phyloP scores from a whole-genome alignment of 1,284 basidiomycete genomes.

The Polyporus tsugae region DNA sequence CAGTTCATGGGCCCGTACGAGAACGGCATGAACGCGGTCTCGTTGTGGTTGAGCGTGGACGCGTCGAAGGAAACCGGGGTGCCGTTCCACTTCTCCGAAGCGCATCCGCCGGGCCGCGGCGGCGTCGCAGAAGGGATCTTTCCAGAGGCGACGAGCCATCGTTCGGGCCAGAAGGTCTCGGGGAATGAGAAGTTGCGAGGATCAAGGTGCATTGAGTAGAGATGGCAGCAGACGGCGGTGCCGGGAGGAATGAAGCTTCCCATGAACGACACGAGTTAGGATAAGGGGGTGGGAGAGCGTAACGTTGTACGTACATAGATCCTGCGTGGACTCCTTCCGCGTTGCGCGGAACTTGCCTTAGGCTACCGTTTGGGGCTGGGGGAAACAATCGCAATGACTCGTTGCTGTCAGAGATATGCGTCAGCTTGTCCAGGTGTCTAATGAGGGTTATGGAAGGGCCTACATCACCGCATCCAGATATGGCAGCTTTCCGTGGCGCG shows the following conservation, averaged over 20 bases:
- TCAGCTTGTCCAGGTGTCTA: not conserved
- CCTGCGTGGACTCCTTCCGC: constrained; percentile 31
- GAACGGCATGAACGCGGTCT: constrained; percentile 39
- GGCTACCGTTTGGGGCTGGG: constrained; percentile 57
- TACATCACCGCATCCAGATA: constrained; percentile 52
- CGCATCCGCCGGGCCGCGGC: not conserved
- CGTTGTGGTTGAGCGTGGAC: constrained; percentile 29
- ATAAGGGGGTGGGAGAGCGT: no score
- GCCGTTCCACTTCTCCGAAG: not conserved
- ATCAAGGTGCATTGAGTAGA: constrained; percentile 39
- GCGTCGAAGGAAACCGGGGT: not conserved
- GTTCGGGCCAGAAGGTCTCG: constrained; percentile 39
- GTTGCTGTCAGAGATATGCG: constrained; percentile 49
- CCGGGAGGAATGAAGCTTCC: constrained; percentile 37
- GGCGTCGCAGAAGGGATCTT: not conserved
- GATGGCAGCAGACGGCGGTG: constrained; percentile 33
- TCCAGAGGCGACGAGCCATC: constrained; percentile 36
- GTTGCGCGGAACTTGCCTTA: constrained; percentile 47
- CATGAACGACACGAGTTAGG: not conserved
- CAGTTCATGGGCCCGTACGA: constrained; percentile 41
- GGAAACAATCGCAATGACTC: constrained; percentile 63
- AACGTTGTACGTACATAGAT: constrained; percentile 17
- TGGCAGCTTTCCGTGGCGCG: constrained; percentile 47
- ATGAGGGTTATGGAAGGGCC: not conserved
- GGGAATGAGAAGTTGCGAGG: constrained; percentile 40